phyloP scores from a whole-genome alignment of 164 flowering plant species.

The Dillenia turbinata region DNA sequence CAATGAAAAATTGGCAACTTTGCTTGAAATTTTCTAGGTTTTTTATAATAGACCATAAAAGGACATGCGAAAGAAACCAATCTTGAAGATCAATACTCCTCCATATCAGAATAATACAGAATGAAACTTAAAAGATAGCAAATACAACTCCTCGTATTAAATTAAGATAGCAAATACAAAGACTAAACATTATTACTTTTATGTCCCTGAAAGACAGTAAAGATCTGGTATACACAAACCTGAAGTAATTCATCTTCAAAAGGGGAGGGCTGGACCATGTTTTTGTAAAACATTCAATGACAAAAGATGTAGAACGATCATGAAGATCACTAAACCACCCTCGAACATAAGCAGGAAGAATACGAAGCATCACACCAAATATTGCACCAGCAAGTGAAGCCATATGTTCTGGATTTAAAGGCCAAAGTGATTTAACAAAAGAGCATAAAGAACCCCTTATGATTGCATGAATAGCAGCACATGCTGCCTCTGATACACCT shows the following conservation, averaged over 20 bases:
- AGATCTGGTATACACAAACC: slow-evolving; percentile 47
- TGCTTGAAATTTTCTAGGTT: no score
- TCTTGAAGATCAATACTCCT: no score
- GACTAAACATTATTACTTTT: no score
- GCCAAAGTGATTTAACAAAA: slow-evolving; percentile 76
- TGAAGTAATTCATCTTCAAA: slow-evolving; percentile 78
- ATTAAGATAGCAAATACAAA: no score
- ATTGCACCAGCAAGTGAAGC: slow-evolving; percentile 84
- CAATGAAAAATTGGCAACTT: not conserved
- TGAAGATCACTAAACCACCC: slow-evolving; percentile 82
- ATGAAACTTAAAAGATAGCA: no score
- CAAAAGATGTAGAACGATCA: slow-evolving; percentile 65
- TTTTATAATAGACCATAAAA: no score
- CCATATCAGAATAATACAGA: no score
- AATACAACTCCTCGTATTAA: no score
- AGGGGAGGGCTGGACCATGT: slow-evolving; percentile 85
- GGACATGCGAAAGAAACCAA: no score
- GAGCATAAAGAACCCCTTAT: slow-evolving; percentile 54
- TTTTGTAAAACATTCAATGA: slow-evolving; percentile 76
- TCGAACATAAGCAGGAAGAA: slow-evolving; percentile 93
- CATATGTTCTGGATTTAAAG: slow-evolving; percentile 51
- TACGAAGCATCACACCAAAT: slow-evolving; percentile 79
- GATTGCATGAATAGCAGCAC: slow-evolving; percentile 70
- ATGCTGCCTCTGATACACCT: slow-evolving; percentile 50
- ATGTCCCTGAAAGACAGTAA: no score